Evolutionary conservation across 306 rosid species (phyloP), one percentile per base, ranked within the genome.

Genomic region (Prunus salicina): DNA sequence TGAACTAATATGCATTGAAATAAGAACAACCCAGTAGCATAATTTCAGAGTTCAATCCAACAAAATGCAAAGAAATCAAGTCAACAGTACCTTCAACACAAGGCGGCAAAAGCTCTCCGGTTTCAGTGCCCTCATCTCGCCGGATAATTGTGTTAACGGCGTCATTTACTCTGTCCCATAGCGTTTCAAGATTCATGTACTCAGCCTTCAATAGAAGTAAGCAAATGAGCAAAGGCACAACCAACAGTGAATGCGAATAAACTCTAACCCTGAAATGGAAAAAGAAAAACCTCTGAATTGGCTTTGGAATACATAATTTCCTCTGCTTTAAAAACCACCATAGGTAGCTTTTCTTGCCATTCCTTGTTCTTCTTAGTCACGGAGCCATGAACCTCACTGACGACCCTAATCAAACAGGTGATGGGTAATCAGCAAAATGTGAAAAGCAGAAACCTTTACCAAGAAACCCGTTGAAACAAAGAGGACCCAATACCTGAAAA

Each of bases 261-360:
- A 67, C 76, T 64, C 49, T 46, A 12, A 72, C 82, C 76, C 65
- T 64, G 64, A 58, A 60, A 3, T 7, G 38, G 65, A 68, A 70
- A 76, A 3, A 56, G 32, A 78, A 45, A 78, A 10, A 92, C 99
- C 98, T 96, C 99, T 25, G 99, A 96, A 85, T 91, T 91, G 30
- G 99, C 99, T 78, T 96, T 96, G 76, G 99, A 96, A 84, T 96
- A 96, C 94, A 96, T 91, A 84, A 96, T 96, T 89, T 93, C 97
- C 80, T 96, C 99, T 34, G 98, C 99, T 82, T 72, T 96, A 3
- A 92, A 85, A 87, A 96, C 99, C 75, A 96, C 99, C 27, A 74
- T 64, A 1, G 99, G 98, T 2, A 89, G 85, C 83, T 96, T 96
- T 82, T 96, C 98, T 55, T 83, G 99, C 96, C 99, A 96, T 79